Conservation (phyloP, 306 rosid species). For the Acacia crassicarpa region DNA sequence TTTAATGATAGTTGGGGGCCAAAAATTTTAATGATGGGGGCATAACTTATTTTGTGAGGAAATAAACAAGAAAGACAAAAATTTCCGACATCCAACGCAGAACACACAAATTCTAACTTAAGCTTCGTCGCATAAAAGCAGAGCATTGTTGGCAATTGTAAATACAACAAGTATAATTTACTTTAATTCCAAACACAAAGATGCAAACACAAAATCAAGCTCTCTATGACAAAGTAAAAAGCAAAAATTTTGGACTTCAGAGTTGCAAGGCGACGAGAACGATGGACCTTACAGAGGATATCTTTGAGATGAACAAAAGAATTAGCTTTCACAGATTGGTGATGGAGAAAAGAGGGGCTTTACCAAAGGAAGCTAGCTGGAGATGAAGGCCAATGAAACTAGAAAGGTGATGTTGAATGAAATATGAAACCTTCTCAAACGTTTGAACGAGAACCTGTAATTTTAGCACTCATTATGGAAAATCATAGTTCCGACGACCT, state of each 20-base stretch:
- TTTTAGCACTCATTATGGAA: no score
- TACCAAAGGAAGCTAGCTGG: slow-evolving; percentile 21
- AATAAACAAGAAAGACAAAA: not conserved
- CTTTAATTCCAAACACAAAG: slow-evolving; percentile 27
- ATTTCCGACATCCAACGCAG: not conserved
- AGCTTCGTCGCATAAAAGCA: not conserved
- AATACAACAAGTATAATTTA: not conserved
- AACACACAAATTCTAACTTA: no score
- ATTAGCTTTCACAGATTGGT: slow-evolving; percentile 22
- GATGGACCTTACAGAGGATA: slow-evolving; percentile 46
- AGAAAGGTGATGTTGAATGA: slow-evolving; percentile 61
- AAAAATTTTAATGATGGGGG: no score
- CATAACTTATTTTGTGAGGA: not conserved
- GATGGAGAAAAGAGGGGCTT: slow-evolving; percentile 35
- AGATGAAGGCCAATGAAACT: slow-evolving; percentile 43
- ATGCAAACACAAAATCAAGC: slow-evolving; percentile 22
- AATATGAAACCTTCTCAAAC: slow-evolving; percentile 52
- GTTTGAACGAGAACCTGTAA: slow-evolving; percentile 45
- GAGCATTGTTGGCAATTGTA: not conserved
- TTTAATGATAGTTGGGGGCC: no score
- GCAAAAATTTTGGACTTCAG: not conserved
- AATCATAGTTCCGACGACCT: no score
- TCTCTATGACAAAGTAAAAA: not conserved
- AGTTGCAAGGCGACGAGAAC: not conserved
- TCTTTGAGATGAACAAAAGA: slow-evolving; percentile 36